Conservation (phyloP, 2,329 filamentous ascomycete genomes). For the Xylariaceae sp. region DNA sequence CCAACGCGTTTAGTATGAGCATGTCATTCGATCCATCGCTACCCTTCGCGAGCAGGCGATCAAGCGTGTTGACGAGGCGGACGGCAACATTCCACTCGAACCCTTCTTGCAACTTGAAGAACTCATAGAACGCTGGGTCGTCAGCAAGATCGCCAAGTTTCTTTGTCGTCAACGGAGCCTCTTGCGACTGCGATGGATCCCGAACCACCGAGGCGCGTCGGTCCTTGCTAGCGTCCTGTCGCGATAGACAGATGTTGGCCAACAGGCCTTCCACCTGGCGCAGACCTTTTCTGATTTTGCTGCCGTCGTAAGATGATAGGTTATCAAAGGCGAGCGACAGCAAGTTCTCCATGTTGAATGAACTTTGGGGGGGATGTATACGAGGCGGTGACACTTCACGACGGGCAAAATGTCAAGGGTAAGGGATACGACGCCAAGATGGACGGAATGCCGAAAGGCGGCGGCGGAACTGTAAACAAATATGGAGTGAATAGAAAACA, state of each 20-base stretch:
- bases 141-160: conserved; percentile 63
- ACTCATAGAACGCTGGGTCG: conserved; percentile 89
- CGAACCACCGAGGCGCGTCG: conserved; percentile 29
- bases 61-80: conserved; percentile 77
- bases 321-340: conserved; percentile 94
- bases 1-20: conserved; percentile 80
- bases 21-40: conserved; percentile 80
- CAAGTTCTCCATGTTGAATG: conserved; percentile 71
- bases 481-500: conserved; percentile 7
- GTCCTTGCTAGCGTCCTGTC: conserved; percentile 25
- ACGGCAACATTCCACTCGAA: conserved; percentile 97
- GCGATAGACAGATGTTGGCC: conserved; percentile 85
- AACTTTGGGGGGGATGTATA: neutral
- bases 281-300: conserved; percentile 88
- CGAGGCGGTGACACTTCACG: neutral
- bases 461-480: conserved; percentile 17
- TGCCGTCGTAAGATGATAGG: conserved; percentile 83
- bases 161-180: conserved; percentile 45
- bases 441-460: neutral
- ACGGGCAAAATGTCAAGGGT: neutral
- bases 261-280: conserved; percentile 91
- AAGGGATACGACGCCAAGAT: conserved; percentile 6
- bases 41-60: conserved; percentile 77
- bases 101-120: conserved; percentile 93
- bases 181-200: conserved; percentile 28